Evolutionary conservation across 2,329 filamentous ascomycete species (phyloP).

Genomic region (Sclerotinia trifoliorum): DNA sequence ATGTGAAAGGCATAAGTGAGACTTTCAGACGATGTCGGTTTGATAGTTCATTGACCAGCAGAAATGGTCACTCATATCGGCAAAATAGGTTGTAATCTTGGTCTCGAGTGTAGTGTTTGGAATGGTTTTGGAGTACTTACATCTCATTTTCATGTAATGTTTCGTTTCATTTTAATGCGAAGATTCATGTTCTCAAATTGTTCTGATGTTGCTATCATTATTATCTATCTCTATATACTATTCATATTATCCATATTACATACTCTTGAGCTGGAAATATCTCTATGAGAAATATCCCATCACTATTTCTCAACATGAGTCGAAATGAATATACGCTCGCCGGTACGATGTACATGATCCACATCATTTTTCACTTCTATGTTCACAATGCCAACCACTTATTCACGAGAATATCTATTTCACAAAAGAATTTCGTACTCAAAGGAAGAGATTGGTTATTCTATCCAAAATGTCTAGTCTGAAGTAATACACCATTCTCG

Average conservation of each 20-base stretch:
- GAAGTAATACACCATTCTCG: too few relatives aligned
- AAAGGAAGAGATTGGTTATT: too few relatives aligned
- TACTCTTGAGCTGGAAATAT: not conserved
- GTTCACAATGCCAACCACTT: too few relatives aligned
- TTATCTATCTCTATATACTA: not conserved
- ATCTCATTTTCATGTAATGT: not conserved
- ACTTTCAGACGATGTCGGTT: conserved; percentile 28
- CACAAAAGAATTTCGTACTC: too few relatives aligned
- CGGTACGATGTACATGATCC: not conserved
- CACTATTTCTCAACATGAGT: conserved; percentile 11
- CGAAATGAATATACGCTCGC: conserved; percentile 1
- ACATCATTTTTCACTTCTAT: not conserved
- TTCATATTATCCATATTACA: not conserved
- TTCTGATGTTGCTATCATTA: not conserved
- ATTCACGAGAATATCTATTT: too few relatives aligned
- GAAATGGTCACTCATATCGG: conserved; percentile 25
- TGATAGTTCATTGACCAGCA: conserved; percentile 21
- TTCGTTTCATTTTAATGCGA: too few relatives aligned
- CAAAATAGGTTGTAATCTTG: conserved; percentile 30
- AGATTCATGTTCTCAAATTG: not conserved
- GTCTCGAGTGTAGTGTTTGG: not conserved
- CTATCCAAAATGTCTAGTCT: too few relatives aligned
- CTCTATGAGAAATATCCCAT: not conserved
- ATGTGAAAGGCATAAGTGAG: not conserved
- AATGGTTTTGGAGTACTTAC: not conserved